These are phyloP conservation scores for Geosmithia putterillii DNA, from an alignment of 2,329 filamentous ascomycete genomes.

Conservation along the genomic window DNA sequence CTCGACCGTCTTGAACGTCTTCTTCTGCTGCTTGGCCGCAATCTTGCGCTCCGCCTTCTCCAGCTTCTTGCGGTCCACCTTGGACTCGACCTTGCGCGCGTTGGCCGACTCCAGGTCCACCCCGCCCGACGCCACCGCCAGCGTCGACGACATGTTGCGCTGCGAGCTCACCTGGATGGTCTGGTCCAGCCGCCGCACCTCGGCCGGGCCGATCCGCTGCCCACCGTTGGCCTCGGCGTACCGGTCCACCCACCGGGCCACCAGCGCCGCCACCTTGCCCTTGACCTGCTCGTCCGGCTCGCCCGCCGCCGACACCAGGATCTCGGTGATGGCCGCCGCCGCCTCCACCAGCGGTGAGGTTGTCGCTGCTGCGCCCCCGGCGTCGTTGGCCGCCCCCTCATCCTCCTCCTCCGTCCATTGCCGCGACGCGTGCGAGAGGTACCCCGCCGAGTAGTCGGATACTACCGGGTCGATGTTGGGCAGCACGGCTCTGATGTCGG, in stretches of 20 bases:
- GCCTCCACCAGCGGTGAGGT: slow-evolving; percentile 71
- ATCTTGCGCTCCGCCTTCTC: slow-evolving; percentile 98
- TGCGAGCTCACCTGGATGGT: slow-evolving; percentile 89
- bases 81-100: slow-evolving; percentile 86
- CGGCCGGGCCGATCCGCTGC: slow-evolving; percentile 60
- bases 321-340: slow-evolving; percentile 69
- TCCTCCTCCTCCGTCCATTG: slow-evolving; percentile 59
- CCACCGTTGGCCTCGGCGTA: slow-evolving; percentile 65
- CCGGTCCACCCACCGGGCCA: slow-evolving; percentile 79
- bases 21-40: slow-evolving; percentile 95
- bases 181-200: slow-evolving; percentile 79
- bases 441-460: slow-evolving; percentile 88
- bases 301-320: slow-evolving; percentile 88
- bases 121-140: slow-evolving; percentile 71
- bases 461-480: slow-evolving; percentile 81
- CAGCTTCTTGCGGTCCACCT: slow-evolving; percentile 96
- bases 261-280: slow-evolving; percentile 67
- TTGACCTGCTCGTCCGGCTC: slow-evolving; percentile 61
- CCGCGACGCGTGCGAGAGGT: slow-evolving; percentile 85
- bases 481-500: slow-evolving; percentile 73
- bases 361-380: slow-evolving; percentile 19
- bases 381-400: slow-evolving; percentile 36
- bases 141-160: slow-evolving; percentile 89
- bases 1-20: slow-evolving; percentile 94
- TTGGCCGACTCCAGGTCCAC: slow-evolving; percentile 94